These are phyloP conservation scores for Tetrahymena thermophila DNA, from an alignment of 73 alveolate genomes.

Conservation along the genomic window DNA sequence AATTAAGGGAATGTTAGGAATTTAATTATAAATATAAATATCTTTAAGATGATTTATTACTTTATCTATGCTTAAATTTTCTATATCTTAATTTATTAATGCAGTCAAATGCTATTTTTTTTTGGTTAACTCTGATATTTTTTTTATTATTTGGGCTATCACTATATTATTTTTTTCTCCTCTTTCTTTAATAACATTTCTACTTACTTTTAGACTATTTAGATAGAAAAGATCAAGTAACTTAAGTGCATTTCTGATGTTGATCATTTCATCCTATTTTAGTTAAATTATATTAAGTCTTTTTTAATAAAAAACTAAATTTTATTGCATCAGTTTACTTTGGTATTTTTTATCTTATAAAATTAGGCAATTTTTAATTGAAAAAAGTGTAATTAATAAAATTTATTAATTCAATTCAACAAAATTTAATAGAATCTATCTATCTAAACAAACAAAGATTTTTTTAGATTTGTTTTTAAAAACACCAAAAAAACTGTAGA, in stretches of 20 bases:
- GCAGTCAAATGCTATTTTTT: neutral
- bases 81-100: neutral
- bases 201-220: neutral
- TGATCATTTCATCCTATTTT: neutral
- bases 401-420: too few relatives aligned
- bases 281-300: neutral
- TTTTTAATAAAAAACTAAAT: too few relatives aligned
- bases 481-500: too few relatives aligned
- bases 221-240: neutral
- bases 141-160: neutral
- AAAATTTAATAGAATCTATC: too few relatives aligned
- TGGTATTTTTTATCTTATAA: neutral
- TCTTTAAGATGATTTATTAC: neutral
- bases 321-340: too few relatives aligned
- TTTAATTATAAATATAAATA: neutral
- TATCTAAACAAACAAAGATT: too few relatives aligned
- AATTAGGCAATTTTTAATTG: neutral
- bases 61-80: neutral
- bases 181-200: neutral
- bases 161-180: neutral
- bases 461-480: too few relatives aligned
- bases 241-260: neutral
- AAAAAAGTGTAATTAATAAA: neutral
- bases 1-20: neutral
- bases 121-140: neutral